A percentile compares a stretch with the other conserved stretches of the same genome.
phyloP scores from a whole-genome alignment of 2,329 filamentous ascomycete genomes.

The Pestalotiopsis sp. region DNA sequence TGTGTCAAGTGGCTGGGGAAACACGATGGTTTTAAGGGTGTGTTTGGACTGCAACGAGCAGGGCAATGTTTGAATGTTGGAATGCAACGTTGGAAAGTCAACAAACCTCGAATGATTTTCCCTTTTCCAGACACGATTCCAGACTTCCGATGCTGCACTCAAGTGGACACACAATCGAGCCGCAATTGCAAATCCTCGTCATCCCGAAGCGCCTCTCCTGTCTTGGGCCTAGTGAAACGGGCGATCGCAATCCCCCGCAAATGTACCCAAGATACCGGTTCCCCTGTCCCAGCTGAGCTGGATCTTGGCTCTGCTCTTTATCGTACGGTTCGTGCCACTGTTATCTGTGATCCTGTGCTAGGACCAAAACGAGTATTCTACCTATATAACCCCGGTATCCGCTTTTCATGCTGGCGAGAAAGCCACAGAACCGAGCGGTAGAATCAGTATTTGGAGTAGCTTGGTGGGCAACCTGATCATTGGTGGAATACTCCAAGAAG shows the following conservation, averaged over 20 bases:
- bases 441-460: not conserved
- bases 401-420: no score
- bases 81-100: no score
- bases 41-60: no score
- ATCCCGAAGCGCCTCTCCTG: not conserved
- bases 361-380: not conserved
- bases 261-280: not conserved
- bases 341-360: not conserved
- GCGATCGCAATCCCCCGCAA: not conserved
- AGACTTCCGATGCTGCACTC: not conserved
- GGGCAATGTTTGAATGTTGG: no score
- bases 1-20: no score
- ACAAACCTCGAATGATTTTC: no score
- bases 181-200: not conserved
- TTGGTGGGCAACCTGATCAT: not conserved
- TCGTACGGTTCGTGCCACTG: not conserved
- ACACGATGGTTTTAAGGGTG: no score
- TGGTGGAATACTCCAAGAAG: slow-evolving; percentile 2
- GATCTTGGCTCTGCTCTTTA: not conserved
- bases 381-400: no score
- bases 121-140: no score
- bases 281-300: not conserved
- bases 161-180: not conserved
- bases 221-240: not conserved
- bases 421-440: no score